Base-by-base conservation (phyloP, 768 basidiomycete genomes). In the Termitomyces sp. region DNA sequence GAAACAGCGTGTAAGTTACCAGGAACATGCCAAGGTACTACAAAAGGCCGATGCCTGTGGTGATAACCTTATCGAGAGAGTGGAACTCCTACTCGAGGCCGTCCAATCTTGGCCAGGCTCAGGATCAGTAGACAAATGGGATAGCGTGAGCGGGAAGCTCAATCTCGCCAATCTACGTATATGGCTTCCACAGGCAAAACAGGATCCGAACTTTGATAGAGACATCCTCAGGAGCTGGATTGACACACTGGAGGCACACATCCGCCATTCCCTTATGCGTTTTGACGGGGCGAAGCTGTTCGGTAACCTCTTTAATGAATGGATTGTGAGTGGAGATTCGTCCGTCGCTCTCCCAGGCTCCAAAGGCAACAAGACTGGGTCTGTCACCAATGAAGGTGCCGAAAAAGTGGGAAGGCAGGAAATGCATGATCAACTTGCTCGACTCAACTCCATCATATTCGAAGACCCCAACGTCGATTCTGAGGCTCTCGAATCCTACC, bases 241-340 rank as follows among this genome's bases (percentile, higher is more conserved):
- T 3, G 61, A 70, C n/a, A 70, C 70, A 0, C 64, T 78, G 20
- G 74, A 78, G 60, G 66, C 70, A 0, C 75, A 77, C 58, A 72
- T 79, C 40, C 64, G 58, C 4, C 75, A 76, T 48, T 70, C 68
- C 22, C 55, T 63, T 36, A 69, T 68, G 62, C 69, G 72, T 7
- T 76, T 77, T 46, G 75, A 77, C 28, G 71, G 70, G 30, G 77
- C 76, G 6, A 73, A 68, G 50, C 67, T 77, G 6, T 79, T 77
- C 28, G 76, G 76, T 1, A 73, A 61, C 28, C 68, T 79, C 13
- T 72, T 77, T 59, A 74, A 75, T 45, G 77, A 79, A 57, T 78
- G 77, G 77, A 58, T 77, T 22, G 66, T 70, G 3, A 77, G 76
- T 45, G 76, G 75, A 1, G 76, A 79, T 63, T 75, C 75, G 0